Evolutionary conservation across 148 eudicot species (phyloP).

Genomic region (Rhododendron mucronatum): DNA sequence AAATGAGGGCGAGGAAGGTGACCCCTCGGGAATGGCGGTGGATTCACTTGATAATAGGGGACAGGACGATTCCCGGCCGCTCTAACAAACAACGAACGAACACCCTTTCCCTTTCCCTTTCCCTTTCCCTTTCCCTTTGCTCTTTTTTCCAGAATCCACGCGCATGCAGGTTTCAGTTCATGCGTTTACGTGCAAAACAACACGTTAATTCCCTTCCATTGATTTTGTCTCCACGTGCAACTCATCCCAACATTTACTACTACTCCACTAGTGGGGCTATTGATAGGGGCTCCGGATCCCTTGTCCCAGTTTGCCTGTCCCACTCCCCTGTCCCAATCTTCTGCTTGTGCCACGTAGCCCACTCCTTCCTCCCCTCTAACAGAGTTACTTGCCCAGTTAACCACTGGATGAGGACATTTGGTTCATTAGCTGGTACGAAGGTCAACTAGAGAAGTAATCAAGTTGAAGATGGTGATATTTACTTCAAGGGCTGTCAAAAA

Average conservation of each 20-base stretch:
- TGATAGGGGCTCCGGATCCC: neutral
- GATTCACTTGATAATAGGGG: neutral
- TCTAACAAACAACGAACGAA: too few relatives aligned
- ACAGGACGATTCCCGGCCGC: neutral
- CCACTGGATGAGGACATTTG: too few relatives aligned
- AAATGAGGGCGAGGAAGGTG: neutral
- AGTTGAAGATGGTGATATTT: too few relatives aligned
- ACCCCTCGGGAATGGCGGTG: neutral
- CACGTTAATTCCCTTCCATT: neutral
- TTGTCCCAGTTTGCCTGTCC: too few relatives aligned
- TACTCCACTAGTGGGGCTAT: neutral
- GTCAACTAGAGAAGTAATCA: too few relatives aligned
- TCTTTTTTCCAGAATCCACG: neutral
- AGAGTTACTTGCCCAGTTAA: too few relatives aligned
- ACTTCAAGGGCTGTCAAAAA: too few relatives aligned
- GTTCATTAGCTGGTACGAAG: too few relatives aligned
- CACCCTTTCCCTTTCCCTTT: neutral
- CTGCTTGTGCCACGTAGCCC: too few relatives aligned
- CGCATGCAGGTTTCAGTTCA: neutral
- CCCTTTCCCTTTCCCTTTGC: neutral
- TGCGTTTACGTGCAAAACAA: neutral
- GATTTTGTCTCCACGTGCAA: neutral
- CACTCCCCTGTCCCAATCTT: too few relatives aligned
- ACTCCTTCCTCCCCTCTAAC: too few relatives aligned
- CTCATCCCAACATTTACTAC: neutral